Conservation (phyloP, 1,284 basidiomycete genomes). For the Papiliotrema laurentii region DNA sequence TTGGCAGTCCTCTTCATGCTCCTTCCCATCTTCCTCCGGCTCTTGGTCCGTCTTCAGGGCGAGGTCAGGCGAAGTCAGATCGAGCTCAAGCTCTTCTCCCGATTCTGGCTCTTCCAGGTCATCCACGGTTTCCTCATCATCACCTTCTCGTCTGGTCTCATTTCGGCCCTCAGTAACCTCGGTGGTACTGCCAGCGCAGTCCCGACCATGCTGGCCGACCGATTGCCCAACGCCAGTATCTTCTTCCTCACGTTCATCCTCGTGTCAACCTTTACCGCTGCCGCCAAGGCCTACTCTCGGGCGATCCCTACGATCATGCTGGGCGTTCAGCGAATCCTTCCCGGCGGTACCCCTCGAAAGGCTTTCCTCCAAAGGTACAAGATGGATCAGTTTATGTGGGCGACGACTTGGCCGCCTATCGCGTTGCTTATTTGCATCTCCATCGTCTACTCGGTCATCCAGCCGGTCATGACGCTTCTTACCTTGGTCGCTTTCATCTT, state of each 20-base stretch:
- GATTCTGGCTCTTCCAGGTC: constrained; percentile 89
- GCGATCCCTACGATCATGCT: constrained; percentile 71
- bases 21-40: constrained; percentile 74
- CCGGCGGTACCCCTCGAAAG: constrained; percentile 82
- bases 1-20: constrained; percentile 88
- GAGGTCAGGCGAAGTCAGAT: constrained; percentile 58
- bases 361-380: constrained; percentile 39
- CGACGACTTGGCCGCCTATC: constrained; percentile 38
- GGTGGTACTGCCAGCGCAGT: constrained; percentile 59
- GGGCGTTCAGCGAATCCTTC: constrained; percentile 76
- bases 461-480: constrained; percentile 44
- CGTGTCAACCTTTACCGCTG: constrained; percentile 58
- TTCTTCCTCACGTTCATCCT: constrained; percentile 83
- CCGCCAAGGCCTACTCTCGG: constrained; percentile 75
- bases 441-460: constrained; percentile 48
- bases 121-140: constrained; percentile 87
- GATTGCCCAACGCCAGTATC: constrained; percentile 77
- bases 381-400: constrained; percentile 36
- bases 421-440: constrained; percentile 41
- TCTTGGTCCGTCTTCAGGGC: constrained; percentile 42
- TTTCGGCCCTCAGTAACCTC: constrained; percentile 63
- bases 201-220: constrained; percentile 63
- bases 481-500: constrained; percentile 37
- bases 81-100: constrained; percentile 84
- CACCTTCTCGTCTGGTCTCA: constrained; percentile 73